These are phyloP conservation scores for Scenedesmus sp. DNA, from an alignment of 163 green algal species.

Conservation along the genomic window DNA sequence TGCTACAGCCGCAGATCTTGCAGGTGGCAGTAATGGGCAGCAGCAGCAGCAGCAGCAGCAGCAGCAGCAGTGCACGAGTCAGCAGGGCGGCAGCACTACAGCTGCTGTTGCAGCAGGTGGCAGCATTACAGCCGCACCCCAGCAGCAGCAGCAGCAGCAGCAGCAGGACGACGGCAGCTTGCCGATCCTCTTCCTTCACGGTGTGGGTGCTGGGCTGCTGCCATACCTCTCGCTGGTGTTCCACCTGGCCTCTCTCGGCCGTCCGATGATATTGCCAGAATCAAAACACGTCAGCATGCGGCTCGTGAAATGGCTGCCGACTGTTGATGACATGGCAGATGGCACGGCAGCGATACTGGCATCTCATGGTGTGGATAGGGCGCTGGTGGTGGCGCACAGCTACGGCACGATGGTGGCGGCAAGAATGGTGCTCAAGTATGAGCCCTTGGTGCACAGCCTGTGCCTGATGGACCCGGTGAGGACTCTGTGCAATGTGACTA, in stretches of 20 bases:
- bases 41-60: not conserved
- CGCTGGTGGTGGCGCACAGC: constrained; percentile 32
- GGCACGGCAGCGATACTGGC: constrained; percentile 30
- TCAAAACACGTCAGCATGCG: constrained; percentile 58
- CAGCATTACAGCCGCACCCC: not conserved
- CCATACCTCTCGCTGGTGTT: constrained; percentile 59
- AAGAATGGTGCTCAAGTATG: constrained; percentile 42
- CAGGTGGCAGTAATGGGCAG: no score
- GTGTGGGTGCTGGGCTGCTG: constrained; percentile 61
- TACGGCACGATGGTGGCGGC: constrained; percentile 58
- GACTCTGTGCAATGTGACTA: no score
- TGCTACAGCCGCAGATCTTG: no score
- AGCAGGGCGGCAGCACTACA: not conserved
- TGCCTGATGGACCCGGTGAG: constrained; percentile 33
- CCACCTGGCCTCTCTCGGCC: constrained; percentile 46
- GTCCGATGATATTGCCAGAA: constrained; percentile 51
- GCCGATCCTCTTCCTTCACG: constrained; percentile 62
- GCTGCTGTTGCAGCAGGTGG: no score
- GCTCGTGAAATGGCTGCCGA: constrained; percentile 21
- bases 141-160: not conserved
- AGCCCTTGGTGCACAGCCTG: constrained; percentile 29
- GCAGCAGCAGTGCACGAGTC: not conserved
- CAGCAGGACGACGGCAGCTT: not conserved
- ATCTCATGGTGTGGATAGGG: constrained; percentile 11
- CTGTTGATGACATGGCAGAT: constrained; percentile 58